Percentiles rank a stretch among this genome's conserved stretches.
phyloP scores from a whole-genome alignment of 2,329 filamentous ascomycete species.

The Colletotrichum sp. region DNA sequence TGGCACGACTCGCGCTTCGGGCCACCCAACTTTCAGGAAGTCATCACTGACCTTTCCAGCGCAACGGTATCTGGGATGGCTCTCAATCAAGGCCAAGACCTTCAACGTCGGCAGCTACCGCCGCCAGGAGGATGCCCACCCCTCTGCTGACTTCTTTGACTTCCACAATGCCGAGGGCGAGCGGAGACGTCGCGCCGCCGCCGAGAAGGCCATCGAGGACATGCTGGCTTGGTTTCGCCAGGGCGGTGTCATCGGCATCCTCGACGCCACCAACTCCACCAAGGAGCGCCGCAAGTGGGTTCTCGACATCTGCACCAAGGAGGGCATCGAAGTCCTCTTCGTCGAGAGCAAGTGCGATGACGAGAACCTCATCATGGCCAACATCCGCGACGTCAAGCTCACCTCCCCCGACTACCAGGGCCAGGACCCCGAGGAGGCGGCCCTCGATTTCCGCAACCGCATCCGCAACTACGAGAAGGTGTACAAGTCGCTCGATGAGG shows the following conservation, averaged over 20 bases:
- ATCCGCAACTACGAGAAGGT: conserved; percentile 98
- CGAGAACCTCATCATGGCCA: conserved; percentile 95
- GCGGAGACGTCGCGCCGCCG: conserved; percentile 83
- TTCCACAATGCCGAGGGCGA: conserved; percentile 89
- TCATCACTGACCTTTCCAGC: conserved; percentile 52
- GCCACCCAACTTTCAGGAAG: too few species aligned
- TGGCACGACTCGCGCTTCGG: background rate
- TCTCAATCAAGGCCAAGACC: conserved; percentile 89
- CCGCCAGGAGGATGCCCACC: conserved; percentile 86
- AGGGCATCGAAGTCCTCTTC: conserved; percentile 88
- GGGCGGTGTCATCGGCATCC: conserved; percentile 84
- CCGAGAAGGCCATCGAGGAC: conserved; percentile 88
- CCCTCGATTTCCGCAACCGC: conserved; percentile 88
- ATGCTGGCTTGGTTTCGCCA: conserved; percentile 92
- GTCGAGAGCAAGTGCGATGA: conserved; percentile 98
- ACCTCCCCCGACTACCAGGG: conserved; percentile 94
- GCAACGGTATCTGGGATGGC: conserved; percentile 94
- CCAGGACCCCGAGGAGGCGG: conserved; percentile 91
- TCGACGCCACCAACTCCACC: conserved; percentile 97
- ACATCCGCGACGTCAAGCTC: conserved; percentile 97
- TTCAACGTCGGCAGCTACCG: conserved; percentile 99
- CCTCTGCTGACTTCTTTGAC: conserved; percentile 94
- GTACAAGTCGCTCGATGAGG: conserved; percentile 89
- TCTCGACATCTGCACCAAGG: conserved; percentile 74
- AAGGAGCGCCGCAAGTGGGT: conserved; percentile 92